Percentiles rank a stretch among this genome's conserved stretches.
Evolutionary conservation across 176 grass and related monocot species (phyloP).

Genomic region (Oryza australiensis): DNA sequence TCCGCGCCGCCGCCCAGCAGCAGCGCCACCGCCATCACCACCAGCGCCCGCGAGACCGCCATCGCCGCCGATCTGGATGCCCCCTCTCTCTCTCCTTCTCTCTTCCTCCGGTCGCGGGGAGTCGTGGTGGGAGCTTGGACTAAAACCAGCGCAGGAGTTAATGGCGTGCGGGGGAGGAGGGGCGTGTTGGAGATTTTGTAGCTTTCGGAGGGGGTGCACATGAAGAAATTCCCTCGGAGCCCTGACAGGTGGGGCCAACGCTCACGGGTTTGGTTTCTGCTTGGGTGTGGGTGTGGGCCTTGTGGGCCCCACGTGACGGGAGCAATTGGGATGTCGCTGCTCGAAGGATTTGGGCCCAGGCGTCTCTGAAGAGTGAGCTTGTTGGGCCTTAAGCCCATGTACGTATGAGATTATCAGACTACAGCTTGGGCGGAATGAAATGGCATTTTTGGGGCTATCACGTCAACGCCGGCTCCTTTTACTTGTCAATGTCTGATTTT

Average conservation of each 20-base stretch:
- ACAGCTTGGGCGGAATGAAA: too few relatives aligned
- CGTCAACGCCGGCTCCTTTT: too few relatives aligned
- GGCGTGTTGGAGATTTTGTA: conserved; percentile 10
- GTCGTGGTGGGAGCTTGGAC: conserved; percentile 43
- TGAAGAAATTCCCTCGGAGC: conserved; percentile 16
- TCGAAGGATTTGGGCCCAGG: not conserved
- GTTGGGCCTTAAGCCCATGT: not conserved
- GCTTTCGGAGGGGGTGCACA: not conserved
- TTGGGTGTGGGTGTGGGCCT: not conserved
- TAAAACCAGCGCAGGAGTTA: not conserved
- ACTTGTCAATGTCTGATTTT: too few relatives aligned
- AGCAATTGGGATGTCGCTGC: not conserved
- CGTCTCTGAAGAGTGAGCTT: not conserved
- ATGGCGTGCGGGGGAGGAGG: conserved; percentile 16
- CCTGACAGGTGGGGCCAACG: not conserved
- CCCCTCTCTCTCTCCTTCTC: not conserved
- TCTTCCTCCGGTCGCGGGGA: not conserved
- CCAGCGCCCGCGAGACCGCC: not conserved
- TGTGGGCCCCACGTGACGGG: not conserved
- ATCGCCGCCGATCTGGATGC: conserved; percentile 34
- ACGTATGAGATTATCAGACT: too few relatives aligned
- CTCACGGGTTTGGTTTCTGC: not conserved
- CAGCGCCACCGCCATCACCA: conserved; percentile 7
- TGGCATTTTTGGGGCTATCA: too few relatives aligned
- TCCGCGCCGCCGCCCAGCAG: conserved; percentile 23